Evolutionary conservation across 768 basidiomycete genomes (phyloP).

Genomic region (Rhodosporidiobolus odoratus): DNA sequence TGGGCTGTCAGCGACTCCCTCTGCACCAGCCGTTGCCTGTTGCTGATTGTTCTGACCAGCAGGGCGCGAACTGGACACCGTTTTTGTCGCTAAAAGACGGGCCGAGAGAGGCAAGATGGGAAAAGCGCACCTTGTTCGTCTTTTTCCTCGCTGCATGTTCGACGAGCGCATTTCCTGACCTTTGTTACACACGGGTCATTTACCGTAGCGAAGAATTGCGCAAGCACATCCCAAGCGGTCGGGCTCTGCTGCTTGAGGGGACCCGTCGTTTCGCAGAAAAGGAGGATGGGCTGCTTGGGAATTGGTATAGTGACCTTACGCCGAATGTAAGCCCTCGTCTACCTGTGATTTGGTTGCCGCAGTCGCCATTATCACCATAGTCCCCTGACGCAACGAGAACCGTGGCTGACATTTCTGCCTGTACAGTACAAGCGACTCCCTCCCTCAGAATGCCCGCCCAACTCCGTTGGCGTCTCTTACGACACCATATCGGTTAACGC

Average conservation of each 20-base stretch:
- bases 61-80: slow-evolving; percentile 47
- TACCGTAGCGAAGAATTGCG: neutral
- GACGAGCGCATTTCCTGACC: neutral
- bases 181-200: neutral
- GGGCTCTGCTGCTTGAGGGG: slow-evolving; percentile 13
- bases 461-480: slow-evolving; percentile 50
- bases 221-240: slow-evolving; percentile 19
- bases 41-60: neutral
- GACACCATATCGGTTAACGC: slow-evolving; percentile 55
- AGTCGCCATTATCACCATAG: too few species aligned
- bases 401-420: neutral
- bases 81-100: slow-evolving; percentile 38
- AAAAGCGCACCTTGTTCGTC: slow-evolving; percentile 24
- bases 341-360: too few species aligned
- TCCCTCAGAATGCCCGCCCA: slow-evolving; percentile 1
- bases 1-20: slow-evolving; percentile 45
- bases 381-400: neutral
- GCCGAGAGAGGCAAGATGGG: slow-evolving; percentile 23
- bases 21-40: neutral
- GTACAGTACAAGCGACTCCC: slow-evolving; percentile 17
- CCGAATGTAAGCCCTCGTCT: slow-evolving; percentile 7
- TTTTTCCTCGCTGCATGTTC: neutral
- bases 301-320: slow-evolving; percentile 28
- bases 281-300: slow-evolving; percentile 14
- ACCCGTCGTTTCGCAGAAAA: slow-evolving; percentile 9